These are phyloP conservation scores for Cadophora sp. DNA, from an alignment of 2,329 filamentous ascomycete species.

Conservation along the genomic window DNA sequence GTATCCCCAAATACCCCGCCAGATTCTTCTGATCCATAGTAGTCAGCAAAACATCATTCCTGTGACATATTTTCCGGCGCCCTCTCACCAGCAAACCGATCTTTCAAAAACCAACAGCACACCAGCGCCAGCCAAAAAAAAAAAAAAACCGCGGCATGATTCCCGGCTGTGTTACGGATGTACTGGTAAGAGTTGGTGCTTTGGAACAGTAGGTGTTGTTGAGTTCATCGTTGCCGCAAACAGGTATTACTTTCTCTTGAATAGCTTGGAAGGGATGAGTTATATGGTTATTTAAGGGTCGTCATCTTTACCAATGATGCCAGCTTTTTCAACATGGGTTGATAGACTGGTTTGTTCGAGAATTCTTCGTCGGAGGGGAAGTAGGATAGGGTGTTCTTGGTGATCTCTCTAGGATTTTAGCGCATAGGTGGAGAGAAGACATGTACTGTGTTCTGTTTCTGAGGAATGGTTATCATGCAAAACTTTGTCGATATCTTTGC, in stretches of 20 bases:
- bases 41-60: not conserved
- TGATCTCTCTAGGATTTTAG: not conserved
- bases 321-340: constrained; percentile 18
- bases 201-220: constrained; percentile 4
- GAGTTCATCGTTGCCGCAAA: constrained; percentile 12
- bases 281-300: constrained; percentile 17
- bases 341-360: not conserved
- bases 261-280: constrained; percentile 20
- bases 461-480: not conserved
- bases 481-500: not conserved
- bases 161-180: not conserved
- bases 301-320: constrained; percentile 16
- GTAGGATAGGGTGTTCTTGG: constrained; percentile 2
- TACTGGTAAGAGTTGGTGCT: constrained; percentile 10
- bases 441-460: constrained; percentile 9
- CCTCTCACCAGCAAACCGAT: constrained; percentile 18
- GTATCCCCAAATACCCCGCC: constrained; percentile 4
- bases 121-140: constrained; percentile 9
- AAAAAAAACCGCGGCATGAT: not conserved
- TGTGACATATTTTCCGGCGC: constrained; percentile 5
- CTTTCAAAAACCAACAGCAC: constrained; percentile 17
- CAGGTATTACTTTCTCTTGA: constrained; percentile 10
- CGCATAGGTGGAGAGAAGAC: constrained; percentile 9
- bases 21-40: constrained; percentile 4
- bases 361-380: constrained; percentile 5